Base-by-base conservation (phyloP, 441 rosid species). In the Gossypium lobatum region DNA sequence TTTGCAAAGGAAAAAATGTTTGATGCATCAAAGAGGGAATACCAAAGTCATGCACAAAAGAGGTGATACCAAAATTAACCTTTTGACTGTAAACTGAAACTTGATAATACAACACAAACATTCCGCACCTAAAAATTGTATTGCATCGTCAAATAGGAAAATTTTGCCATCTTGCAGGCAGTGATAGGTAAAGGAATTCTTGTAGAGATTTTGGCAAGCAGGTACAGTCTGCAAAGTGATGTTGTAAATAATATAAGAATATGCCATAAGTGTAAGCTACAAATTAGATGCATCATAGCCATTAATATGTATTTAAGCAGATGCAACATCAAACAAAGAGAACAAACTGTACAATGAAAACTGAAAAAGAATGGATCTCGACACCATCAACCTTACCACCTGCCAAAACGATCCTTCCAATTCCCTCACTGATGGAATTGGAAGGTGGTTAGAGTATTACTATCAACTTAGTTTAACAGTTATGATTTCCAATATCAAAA, bases 191-290 rank as follows among this genome's bases (percentile, higher is more conserved):
- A 95, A 95, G 0, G 97, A 92, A 74, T 95, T 92, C 87, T 86
- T 95, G 91, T 95, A 89, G 23, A 95, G 93, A 79, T 95, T 95
- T 84, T 86, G 97, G 72, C 98, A 95, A 74, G 88, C 83, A 64
- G 97, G 97, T 9, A 95, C 96, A 9, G 96, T 92, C 95, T 90
- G 88, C 84, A 81, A 34, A 76, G 18, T 75, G 75, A 75, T 10
- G 39, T 76, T 2, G 74, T 16, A 74, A 54, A 52, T 13, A 11
- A 62, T 67, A 77, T 72, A 39, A 81, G 80, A 61, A 34, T 18
- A 75, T 21, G 61, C n/a, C 57, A 76, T 16, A 72, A 4, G 13
- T 0, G 53, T 58, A 17, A 71, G 34, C 62, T 17, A 13, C 31
- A 57, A 45, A 16, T 68, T 62, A 16, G 60, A 65, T 37, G 42